phyloP scores from a whole-genome alignment of 2,329 filamentous ascomycete species.

The Penicillium sp. region DNA sequence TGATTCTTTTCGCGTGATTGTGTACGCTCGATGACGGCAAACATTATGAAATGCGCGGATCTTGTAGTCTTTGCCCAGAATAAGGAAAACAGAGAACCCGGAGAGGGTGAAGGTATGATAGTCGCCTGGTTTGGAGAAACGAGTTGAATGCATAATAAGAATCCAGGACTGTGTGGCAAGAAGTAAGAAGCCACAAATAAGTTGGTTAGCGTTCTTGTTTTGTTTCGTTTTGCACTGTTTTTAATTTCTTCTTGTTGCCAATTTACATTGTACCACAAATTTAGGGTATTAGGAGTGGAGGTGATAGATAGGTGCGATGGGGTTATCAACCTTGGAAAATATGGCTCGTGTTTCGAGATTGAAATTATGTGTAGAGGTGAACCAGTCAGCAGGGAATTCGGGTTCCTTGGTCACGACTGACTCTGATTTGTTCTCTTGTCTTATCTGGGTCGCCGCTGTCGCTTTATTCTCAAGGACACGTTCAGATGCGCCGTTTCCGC shows the following conservation, averaged over 20 bases:
- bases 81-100: constrained; percentile 55
- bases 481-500: not conserved
- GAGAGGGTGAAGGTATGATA: constrained; percentile 55
- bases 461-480: not conserved
- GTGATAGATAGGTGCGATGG: not conserved
- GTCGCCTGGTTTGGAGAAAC: constrained; percentile 39
- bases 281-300: not conserved
- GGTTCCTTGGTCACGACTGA: constrained; percentile 35
- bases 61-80: constrained; percentile 47
- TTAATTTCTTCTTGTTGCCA: not conserved
- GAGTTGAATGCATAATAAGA: constrained; percentile 36
- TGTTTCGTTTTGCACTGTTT: not conserved
- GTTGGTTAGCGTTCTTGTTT: not conserved
- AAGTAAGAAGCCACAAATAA: not conserved
- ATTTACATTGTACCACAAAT: not conserved
- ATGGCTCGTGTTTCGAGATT: constrained; percentile 48
- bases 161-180: constrained; percentile 29
- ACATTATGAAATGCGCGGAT: constrained; percentile 62
- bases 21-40: constrained; percentile 59
- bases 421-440: not conserved
- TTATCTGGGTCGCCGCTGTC: not conserved
- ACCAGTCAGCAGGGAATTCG: constrained; percentile 38
- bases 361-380: constrained; percentile 41
- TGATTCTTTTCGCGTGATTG: constrained; percentile 50
- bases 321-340: constrained; percentile 43